phyloP scores from a whole-genome alignment of 2,329 filamentous ascomycete species.

The Dissoconium aciculare region DNA sequence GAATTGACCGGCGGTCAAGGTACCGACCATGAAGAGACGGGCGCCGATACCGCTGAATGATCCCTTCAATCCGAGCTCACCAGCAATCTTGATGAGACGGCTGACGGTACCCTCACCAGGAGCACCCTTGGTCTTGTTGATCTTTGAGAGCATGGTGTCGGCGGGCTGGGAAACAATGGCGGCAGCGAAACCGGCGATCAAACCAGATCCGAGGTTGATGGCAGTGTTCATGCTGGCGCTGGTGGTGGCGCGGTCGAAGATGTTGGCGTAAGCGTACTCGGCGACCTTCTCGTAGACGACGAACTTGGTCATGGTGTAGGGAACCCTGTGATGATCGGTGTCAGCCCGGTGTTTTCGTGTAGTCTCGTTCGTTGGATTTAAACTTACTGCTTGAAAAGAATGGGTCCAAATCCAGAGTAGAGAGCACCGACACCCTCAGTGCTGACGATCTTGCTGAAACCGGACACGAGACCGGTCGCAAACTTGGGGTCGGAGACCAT shows the following conservation, averaged over 20 bases:
- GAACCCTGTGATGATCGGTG: conserved; percentile 42
- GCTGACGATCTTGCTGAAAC: conserved; percentile 70
- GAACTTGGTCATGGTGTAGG: conserved; percentile 92
- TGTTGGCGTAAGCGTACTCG: conserved; percentile 50
- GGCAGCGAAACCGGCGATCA: conserved; percentile 76
- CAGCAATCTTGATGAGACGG: conserved; percentile 75
- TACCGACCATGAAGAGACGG: conserved; percentile 61
- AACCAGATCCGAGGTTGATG: conserved; percentile 73
- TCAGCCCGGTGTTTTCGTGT: conserved; percentile 5
- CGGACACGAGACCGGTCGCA: conserved; percentile 61
- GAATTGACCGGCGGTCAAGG: conserved; percentile 66
- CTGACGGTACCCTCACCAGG: conserved; percentile 70
- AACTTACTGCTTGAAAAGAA: conserved; percentile 60
- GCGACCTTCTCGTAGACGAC: conserved; percentile 83
- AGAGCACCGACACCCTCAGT: conserved; percentile 72
- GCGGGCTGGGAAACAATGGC: conserved; percentile 78
- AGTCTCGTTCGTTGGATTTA: background rate
- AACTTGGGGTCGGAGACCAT: conserved; percentile 79
- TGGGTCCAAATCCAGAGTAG: conserved; percentile 83
- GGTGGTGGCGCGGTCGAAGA: conserved; percentile 54
- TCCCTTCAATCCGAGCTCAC: conserved; percentile 64
- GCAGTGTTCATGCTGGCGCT: conserved; percentile 57
- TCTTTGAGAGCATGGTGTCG: conserved; percentile 88
- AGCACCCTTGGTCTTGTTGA: conserved; percentile 85
- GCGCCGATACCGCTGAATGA: conserved; percentile 71